Conservation (phyloP, 1,284 basidiomycete species). For the Bjerkandera adusta region DNA sequence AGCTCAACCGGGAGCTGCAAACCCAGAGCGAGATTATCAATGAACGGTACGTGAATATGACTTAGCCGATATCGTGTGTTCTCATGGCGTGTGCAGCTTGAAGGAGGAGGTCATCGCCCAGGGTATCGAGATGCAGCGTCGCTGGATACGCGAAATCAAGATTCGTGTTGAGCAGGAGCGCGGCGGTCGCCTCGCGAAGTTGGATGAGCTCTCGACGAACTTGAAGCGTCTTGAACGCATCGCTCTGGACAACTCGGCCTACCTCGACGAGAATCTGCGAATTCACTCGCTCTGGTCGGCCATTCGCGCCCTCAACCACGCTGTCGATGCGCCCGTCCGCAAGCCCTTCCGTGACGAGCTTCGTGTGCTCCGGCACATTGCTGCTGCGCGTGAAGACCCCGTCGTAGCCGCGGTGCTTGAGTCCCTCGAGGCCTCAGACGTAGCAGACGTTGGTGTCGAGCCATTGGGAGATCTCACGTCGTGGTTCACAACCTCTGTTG, state of each 20-base stretch:
- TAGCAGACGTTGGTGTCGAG: slow-evolving; percentile 86
- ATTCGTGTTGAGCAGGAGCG: slow-evolving; percentile 95
- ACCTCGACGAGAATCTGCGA: slow-evolving; percentile 88
- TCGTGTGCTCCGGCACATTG: slow-evolving; percentile 73
- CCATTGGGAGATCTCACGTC: slow-evolving; percentile 85
- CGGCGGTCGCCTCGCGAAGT: slow-evolving; percentile 91
- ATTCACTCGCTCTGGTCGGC: slow-evolving; percentile 82
- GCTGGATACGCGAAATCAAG: slow-evolving; percentile 97
- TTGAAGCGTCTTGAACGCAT: slow-evolving; percentile 91
- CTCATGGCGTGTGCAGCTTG: slow-evolving; percentile 49
- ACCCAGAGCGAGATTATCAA: slow-evolving; percentile 94
- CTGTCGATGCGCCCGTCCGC: slow-evolving; percentile 58
- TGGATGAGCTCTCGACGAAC: slow-evolving; percentile 89
- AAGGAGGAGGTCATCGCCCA: slow-evolving; percentile 95
- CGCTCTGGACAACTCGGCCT: slow-evolving; percentile 86
- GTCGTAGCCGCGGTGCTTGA: slow-evolving; percentile 70
- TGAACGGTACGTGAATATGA: slow-evolving; percentile 77
- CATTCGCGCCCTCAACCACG: slow-evolving; percentile 56
- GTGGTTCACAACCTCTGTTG: slow-evolving; percentile 88
- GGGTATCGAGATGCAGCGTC: slow-evolving; percentile 94
- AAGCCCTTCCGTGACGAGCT: slow-evolving; percentile 90
- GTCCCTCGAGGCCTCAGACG: slow-evolving; percentile 71
- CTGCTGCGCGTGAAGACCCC: slow-evolving; percentile 67
- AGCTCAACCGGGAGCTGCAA: slow-evolving; percentile 84
- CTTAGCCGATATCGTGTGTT: background rate